Percentiles rank a stretch among this genome's conserved stretches.
Conservation (phyloP, 306 rosid genomes). For the Lathyrus oleraceus region DNA sequence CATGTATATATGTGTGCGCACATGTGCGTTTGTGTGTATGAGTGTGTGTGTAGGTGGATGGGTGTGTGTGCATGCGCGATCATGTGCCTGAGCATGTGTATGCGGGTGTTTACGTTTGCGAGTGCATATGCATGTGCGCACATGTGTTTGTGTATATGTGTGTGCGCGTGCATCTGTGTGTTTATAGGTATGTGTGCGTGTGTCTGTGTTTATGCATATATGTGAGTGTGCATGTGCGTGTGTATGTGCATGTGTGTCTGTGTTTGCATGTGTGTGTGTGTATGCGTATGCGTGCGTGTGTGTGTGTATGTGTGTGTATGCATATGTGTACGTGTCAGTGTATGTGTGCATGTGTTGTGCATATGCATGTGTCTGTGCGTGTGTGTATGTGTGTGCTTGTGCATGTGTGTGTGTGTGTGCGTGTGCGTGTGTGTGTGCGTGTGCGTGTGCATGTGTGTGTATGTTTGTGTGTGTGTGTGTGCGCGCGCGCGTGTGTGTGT, state of each 20-base stretch:
- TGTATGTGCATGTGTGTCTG: rapidly evolving
- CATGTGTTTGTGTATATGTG: rapidly evolving
- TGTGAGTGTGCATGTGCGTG: rapidly evolving
- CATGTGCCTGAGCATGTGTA: no score
- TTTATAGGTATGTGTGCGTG: rapidly evolving
- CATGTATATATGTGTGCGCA: no score
- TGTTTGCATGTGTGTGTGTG: no score
- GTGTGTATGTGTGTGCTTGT: no score
- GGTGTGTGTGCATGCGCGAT: no score
- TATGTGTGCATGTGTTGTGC: no score
- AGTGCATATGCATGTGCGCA: no score
- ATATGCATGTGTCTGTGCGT: no score
- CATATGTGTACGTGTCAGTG: rapidly evolving
- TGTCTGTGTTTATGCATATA: no score
- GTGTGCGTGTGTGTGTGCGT: rapidly evolving
- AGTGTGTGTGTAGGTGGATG: rapidly evolving
- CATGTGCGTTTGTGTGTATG: rapidly evolving
- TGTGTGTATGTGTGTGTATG: rapidly evolving
- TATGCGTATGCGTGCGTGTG: rapidly evolving
- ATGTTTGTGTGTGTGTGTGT: rapidly evolving
- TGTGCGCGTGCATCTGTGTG: no score
- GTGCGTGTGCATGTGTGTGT: rapidly evolving
- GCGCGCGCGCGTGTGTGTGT: no score
- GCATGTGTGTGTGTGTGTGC: rapidly evolving
- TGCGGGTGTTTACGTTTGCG: rapidly evolving